These are phyloP conservation scores for Pseudoperonospora humuli DNA, from an alignment of 352 stramenopile genomes.

Conservation along the genomic window DNA sequence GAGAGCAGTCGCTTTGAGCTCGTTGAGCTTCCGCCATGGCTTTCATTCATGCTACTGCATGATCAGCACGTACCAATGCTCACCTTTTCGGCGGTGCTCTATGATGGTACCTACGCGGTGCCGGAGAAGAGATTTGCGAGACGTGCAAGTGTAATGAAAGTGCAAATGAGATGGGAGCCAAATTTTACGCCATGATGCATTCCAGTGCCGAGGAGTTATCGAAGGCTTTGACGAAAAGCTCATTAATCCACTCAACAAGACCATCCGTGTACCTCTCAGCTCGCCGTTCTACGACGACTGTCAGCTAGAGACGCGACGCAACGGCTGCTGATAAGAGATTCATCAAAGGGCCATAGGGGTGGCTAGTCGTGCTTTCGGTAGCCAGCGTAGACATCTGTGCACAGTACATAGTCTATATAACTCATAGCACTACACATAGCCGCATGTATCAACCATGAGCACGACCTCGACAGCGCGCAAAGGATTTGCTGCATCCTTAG, in stretches of 20 bases:
- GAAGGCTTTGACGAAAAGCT: slow-evolving; percentile 49
- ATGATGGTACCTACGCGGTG: slow-evolving; percentile 45
- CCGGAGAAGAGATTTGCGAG: slow-evolving; percentile 38
- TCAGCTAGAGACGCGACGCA: slow-evolving; percentile 40
- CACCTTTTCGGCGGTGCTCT: slow-evolving; percentile 54
- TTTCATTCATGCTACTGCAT: slow-evolving; percentile 39
- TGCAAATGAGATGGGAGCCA: neutral
- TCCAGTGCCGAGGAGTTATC: slow-evolving; percentile 40
- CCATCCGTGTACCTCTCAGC: slow-evolving; percentile 49
- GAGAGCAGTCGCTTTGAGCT: slow-evolving; percentile 36
- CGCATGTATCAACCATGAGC: too few species aligned
- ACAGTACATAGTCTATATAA: too few species aligned
- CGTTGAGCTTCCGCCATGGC: slow-evolving; percentile 34
- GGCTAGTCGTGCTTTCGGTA: too few species aligned
- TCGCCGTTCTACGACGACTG: slow-evolving; percentile 52
- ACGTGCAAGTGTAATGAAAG: slow-evolving; percentile 7
- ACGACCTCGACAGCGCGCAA: too few species aligned
- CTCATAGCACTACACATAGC: too few species aligned
- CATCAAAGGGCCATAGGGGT: slow-evolving; percentile 51
- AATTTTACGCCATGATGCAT: slow-evolving; percentile 66
- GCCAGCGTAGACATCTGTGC: slow-evolving; percentile 54
- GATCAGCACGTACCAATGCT: slow-evolving; percentile 39
- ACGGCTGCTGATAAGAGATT: slow-evolving; percentile 63
- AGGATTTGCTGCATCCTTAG: too few species aligned
- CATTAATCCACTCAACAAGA: slow-evolving; percentile 80